Evolutionary conservation across 2,329 filamentous ascomycete species (phyloP), one percentile per base, ranked within the genome.

Genomic region (Periconia sp.): DNA sequence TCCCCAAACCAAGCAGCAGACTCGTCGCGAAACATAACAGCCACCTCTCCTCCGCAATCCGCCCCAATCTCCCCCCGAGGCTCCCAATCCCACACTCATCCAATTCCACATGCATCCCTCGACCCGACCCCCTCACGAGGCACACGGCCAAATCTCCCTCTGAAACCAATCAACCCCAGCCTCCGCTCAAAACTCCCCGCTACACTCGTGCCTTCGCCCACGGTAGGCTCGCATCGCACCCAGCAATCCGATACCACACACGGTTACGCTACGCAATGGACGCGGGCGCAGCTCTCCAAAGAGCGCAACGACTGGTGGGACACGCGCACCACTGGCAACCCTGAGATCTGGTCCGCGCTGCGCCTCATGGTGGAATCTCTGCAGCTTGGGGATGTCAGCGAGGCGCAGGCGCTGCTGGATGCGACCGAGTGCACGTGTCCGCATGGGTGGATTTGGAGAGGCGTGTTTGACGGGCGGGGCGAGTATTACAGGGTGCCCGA

Each of bases 231-330:
- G 41, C 40, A 36, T 32, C 37, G 43, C 26, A 42, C 31, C 24
- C 64, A 57, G 44, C 15, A 11, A 17, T 52, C 53, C 4, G 51
- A 61, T 32, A 51, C 58, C 13, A 52, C 52, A 5, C 49, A 36
- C 22, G n/a, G n/a, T n/a, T n/a, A n/a, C n/a, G n/a, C n/a, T n/a
- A 30, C 40, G 17, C 43, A 39, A 16, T 70, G 63, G 65, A 91
- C 88, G 1, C 82, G 80, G n/a, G 63, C 72, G 12, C 75, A 86
- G 39, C 75, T 96, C 2, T 81, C 84, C 45, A 78, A 78, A 22
- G 89, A 96, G 71, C 82, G 92, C 35, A 74, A 73, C 35, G 90
- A 90, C 49, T 96, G 95, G 76, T 97, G 95, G 70, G 91, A 96
- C 48, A 96, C 92, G 1, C 78, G 90, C 33, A 89, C 95, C 12